Base-by-base conservation (phyloP, 192 early-diverging fungal species). In the Coemansia sp. region DNA sequence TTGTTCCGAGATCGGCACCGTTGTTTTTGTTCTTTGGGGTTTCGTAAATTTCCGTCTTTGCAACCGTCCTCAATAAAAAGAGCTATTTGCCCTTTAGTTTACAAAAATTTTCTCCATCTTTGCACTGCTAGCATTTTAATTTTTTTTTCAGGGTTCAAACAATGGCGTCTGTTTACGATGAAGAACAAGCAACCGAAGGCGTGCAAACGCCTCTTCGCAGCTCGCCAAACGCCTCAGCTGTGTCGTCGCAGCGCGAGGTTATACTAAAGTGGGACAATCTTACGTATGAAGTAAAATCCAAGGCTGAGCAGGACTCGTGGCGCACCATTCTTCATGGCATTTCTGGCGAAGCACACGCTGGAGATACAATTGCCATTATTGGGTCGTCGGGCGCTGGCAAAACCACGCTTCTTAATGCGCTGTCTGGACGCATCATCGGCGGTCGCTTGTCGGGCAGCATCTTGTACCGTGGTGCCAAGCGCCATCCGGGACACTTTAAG, bases 351-450 rank as follows among this genome's bases (percentile, higher is more conserved):
- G 86, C 91, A 21, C 73, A 83, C 24, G 83, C 91, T 3, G 92
- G 90, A 27, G 85, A 90, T 27, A 73, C 93, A 57, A 83, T 92
- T 61, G 93, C 92, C 2, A 88, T 98, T 17, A 96, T 97, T 87
- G 96, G 95, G 0, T 92, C 93, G 2, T 90, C 88, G 25, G 95
- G 95, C 12, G 92, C 94, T 7, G 96, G 94, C 38, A 97, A 95
- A 79, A 89, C 93, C 7, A 94, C 90, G 2, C 69, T 95, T n/a
- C 81, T 97, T 23, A 91, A 93, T 71, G 84, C 92, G 2, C 74
- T 93, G 24, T 89, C 89, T 7, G 88, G 87, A 2, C 90, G 89
- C 49, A 77, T 84, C 37, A 76, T 84, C 39, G 84, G 79, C 22
- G 87, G 87, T 49, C 63, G 65, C 22, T 75, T 87, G 27, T 75